Conservation (phyloP, 164 flowering plant genomes). For the Annona squamosa region DNA sequence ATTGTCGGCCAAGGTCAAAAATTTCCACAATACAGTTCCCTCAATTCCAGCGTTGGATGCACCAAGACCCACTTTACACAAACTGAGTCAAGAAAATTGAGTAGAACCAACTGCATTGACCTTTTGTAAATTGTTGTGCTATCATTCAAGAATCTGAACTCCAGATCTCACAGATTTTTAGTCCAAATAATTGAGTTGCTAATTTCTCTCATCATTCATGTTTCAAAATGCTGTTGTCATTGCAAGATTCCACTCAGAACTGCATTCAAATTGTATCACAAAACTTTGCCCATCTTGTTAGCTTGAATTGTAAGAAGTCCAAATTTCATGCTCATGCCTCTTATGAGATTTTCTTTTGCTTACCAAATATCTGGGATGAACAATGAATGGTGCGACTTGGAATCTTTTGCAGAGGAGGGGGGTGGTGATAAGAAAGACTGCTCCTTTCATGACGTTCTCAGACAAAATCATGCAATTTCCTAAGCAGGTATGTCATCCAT, state of each 20-base stretch:
- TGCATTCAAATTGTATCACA: slow-evolving; percentile 2
- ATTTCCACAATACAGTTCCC: background rate
- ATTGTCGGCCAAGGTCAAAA: background rate
- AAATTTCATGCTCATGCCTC: slow-evolving; percentile 31
- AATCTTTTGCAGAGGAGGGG: background rate
- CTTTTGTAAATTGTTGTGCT: background rate
- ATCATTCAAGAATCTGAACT: too few relatives aligned
- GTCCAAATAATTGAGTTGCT: background rate
- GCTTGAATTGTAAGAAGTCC: slow-evolving; percentile 23
- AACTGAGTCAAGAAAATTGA: background rate
- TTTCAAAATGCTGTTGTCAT: background rate
- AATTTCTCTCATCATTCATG: background rate
- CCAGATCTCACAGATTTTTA: too few relatives aligned
- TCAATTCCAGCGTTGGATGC: background rate
- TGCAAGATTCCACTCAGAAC: background rate
- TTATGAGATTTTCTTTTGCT: slow-evolving; percentile 11
- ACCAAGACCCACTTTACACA: background rate
- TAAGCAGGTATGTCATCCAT: slow-evolving; percentile 59
- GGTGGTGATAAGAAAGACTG: background rate
- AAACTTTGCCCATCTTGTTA: slow-evolving; percentile 14
- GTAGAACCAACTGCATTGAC: background rate
- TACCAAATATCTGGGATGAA: background rate
- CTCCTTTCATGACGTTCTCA: background rate
- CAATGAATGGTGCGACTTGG: background rate
- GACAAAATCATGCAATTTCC: slow-evolving; percentile 1